Percentiles rank a stretch among this genome's conserved stretches.
Conservation (phyloP, 371 early-diverging fungal species). For the Actinomucor elegans region DNA sequence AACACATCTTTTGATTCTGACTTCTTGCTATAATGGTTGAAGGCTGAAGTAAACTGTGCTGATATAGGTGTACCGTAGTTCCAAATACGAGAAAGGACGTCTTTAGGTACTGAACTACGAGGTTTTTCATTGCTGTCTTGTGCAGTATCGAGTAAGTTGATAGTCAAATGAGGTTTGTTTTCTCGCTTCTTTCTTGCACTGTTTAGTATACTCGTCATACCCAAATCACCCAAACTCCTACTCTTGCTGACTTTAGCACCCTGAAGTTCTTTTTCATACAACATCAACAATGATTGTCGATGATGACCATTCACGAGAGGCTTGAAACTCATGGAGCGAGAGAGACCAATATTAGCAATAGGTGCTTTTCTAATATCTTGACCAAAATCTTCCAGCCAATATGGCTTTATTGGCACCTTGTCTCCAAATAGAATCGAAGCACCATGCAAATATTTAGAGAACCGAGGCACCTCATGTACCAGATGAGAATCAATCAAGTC, state of each 20-base stretch:
- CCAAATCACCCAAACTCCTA: slow-evolving; percentile 17
- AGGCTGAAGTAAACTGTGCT: neutral
- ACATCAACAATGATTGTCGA: slow-evolving; percentile 22
- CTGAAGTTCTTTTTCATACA: slow-evolving; percentile 19
- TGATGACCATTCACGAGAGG: slow-evolving; percentile 52
- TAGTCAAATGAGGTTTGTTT: slow-evolving; percentile 10
- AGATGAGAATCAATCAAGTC: slow-evolving; percentile 81
- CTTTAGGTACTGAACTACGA: slow-evolving; percentile 1
- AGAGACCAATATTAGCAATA: slow-evolving; percentile 48
- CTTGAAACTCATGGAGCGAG: slow-evolving; percentile 45
- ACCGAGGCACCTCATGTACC: slow-evolving; percentile 95
- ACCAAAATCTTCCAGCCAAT: slow-evolving; percentile 96
- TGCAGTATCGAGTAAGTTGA: slow-evolving; percentile 9
- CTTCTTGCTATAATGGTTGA: neutral
- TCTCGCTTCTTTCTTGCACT: neutral
- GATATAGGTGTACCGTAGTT: slow-evolving; percentile 6
- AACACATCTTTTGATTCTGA: neutral
- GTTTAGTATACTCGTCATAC: slow-evolving; percentile 26
- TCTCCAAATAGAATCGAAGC: slow-evolving; percentile 84
- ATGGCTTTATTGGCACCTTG: slow-evolving; percentile 86
- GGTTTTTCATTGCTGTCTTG: neutral
- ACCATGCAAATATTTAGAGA: slow-evolving; percentile 97
- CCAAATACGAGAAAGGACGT: slow-evolving; percentile 16
- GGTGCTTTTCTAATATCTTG: slow-evolving; percentile 83
- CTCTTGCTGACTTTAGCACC: slow-evolving; percentile 28